These are phyloP conservation scores for Colletotrichum graminicola DNA, from an alignment of 2,329 filamentous ascomycete genomes.

Conservation along the genomic window DNA sequence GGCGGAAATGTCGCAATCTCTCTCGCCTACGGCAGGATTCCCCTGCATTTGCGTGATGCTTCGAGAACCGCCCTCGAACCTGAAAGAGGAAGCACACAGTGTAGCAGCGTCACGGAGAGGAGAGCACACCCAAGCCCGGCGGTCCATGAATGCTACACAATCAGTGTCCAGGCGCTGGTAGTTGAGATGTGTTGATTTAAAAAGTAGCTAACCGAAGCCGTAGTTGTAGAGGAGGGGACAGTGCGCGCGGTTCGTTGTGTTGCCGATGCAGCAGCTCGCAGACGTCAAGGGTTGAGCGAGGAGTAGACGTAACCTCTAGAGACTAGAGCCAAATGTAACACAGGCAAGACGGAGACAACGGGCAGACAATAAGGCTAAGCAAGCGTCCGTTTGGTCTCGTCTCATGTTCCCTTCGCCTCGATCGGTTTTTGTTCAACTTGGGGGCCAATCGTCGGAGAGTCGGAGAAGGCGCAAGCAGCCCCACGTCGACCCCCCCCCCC, in stretches of 20 bases:
- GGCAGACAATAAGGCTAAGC: constrained; percentile 18
- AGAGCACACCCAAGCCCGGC: constrained; percentile 4
- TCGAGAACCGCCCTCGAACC: constrained; percentile 19
- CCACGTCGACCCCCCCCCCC: constrained; percentile 16
- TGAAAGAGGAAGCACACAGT: constrained; percentile 10
- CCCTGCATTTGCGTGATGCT: constrained; percentile 36
- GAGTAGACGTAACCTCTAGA: constrained; percentile 18
- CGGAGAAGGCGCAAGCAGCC: constrained; percentile 31
- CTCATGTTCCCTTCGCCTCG: constrained; percentile 5
- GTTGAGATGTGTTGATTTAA: neutral
- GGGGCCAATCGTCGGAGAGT: constrained; percentile 26
- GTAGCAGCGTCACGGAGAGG: neutral
- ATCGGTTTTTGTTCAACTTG: constrained; percentile 19
- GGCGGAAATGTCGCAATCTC: constrained; percentile 35
- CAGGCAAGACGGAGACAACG: constrained; percentile 9
- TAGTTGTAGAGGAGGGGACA: constrained; percentile 7
- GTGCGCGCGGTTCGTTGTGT: constrained; percentile 3
- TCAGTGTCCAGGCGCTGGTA: too few species aligned
- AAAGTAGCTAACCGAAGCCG: constrained; percentile 2
- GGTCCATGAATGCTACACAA: constrained; percentile 9
- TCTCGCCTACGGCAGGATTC: constrained; percentile 20
- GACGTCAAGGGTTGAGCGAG: constrained; percentile 18
- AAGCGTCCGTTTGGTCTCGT: constrained; percentile 15
- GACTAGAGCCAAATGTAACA: constrained; percentile 1
- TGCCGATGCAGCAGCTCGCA: constrained; percentile 25